Evolutionary conservation across 2,329 filamentous ascomycete genomes (phyloP).

Genomic region (Alternaria arbusti): DNA sequence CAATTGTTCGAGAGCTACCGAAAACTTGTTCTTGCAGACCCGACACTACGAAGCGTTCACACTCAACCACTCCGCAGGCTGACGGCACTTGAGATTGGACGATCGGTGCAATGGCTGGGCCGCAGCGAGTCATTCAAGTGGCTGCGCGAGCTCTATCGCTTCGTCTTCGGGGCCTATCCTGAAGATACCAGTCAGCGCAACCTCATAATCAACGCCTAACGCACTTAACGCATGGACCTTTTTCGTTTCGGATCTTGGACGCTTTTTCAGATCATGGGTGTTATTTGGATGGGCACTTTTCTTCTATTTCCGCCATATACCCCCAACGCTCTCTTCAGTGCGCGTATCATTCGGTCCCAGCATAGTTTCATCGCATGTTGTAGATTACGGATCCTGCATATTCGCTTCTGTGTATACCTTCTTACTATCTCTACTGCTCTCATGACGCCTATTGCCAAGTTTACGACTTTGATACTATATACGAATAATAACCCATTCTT

Average conservation of each 20-base stretch:
- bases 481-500: not conserved
- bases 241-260: not conserved
- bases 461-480: slow-evolving; percentile 5
- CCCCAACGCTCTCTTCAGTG: slow-evolving; percentile 34
- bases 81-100: slow-evolving; percentile 76
- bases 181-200: slow-evolving; percentile 77
- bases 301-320: slow-evolving; percentile 36
- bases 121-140: slow-evolving; percentile 76
- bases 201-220: slow-evolving; percentile 60
- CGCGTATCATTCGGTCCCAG: slow-evolving; percentile 11
- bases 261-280: not conserved
- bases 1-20: slow-evolving; percentile 80
- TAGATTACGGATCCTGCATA: slow-evolving; percentile 5
- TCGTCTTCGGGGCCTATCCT: slow-evolving; percentile 83
- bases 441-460: not conserved
- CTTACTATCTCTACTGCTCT: slow-evolving; percentile 1
- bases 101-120: slow-evolving; percentile 78
- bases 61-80: slow-evolving; percentile 66
- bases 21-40: slow-evolving; percentile 76
- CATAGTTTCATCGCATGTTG: slow-evolving; percentile 11
- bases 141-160: slow-evolving; percentile 78
- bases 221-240: not conserved
- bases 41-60: slow-evolving; percentile 61
- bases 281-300: slow-evolving; percentile 14
- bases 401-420: slow-evolving; percentile 24